Evolutionary conservation across 371 early-diverging fungal genomes (phyloP), one percentile per base, ranked within the genome.

Genomic region (Mycotypha africana): DNA sequence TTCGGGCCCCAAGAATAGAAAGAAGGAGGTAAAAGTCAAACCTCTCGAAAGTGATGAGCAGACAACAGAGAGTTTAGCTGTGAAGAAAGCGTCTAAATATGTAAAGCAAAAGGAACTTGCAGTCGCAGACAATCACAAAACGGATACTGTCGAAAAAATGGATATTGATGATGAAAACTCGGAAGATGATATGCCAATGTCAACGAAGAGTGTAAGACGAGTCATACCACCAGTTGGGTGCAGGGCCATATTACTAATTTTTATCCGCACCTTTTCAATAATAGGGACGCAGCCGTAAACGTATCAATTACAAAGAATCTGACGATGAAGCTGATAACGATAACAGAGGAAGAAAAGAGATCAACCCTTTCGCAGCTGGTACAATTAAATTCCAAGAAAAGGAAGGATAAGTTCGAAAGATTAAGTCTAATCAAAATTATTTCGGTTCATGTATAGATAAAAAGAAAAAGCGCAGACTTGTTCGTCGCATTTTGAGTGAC

Each of bases 271-370:
- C 1, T 11, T 16, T 30, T 4, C 7, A 9, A 17, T 31, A 12
- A 32, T 45, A 51, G 43, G 22, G 34, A 3, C 45, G 45, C 8
- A 22, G 10, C 16, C 37, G 39, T 11, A 40, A 38, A 21, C 12
- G 45, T 15, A 17, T 45, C 0, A 45, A 19, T 17, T 51, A 51
- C 16, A 51, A 45, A 11, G 40, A 40, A 4, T 32, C 40, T n/a
- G 47, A 46, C 22, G 15, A 34, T 12, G 31, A 30, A 19, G 47
- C 37, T 22, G 38, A 38, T 8, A 21, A 6, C 30, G 6, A 39
- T 38, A 17, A 7, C 16, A 4, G 22, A 37, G 12, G 20, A 49
- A 9, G 37, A 30, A 0, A 7, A 20, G 14, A 9, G 17, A 34
- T 47, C 0, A 47, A 38, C 2, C 39, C 39, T 23, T 31, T 33